Evolutionary conservation across 192 early-diverging fungal genomes (phyloP).

Genomic region (Helicostylum pulchrum): DNA sequence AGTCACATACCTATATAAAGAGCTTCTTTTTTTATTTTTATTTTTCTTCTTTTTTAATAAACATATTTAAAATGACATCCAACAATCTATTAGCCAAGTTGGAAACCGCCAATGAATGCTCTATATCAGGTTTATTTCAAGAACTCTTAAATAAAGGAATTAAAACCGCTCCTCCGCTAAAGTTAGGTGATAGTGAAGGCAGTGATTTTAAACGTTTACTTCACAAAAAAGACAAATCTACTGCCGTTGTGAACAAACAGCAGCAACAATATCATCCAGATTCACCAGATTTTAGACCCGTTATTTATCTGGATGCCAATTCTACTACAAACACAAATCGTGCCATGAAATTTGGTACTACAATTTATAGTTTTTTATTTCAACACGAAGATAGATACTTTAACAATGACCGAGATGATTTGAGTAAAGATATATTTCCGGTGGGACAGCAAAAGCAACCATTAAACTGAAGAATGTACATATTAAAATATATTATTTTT

Average conservation of each 20-base stretch:
- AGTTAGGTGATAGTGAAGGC: slow-evolving; percentile 8
- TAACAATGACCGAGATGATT: slow-evolving; percentile 13
- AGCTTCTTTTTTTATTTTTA: neutral
- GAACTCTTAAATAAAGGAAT: neutral
- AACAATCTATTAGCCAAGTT: no score
- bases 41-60: neutral
- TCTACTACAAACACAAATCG: neutral
- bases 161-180: neutral
- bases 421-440: slow-evolving; percentile 20
- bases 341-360: neutral
- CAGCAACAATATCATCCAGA: slow-evolving; percentile 2
- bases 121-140: slow-evolving; percentile 12
- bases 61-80: no score
- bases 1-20: neutral
- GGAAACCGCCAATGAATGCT: neutral
- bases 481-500: no score
- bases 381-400: slow-evolving; percentile 15
- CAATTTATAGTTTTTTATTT: neutral
- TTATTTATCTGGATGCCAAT: neutral
- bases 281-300: slow-evolving; percentile 16
- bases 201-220: slow-evolving; percentile 14
- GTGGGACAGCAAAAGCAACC: slow-evolving; percentile 1
- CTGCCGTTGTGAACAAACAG: neutral
- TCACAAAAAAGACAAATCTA: slow-evolving; percentile 11
- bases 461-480: neutral